phyloP scores from a whole-genome alignment of 176 grass and related monocot genomes.

The Zea mays region Zm-B73-REFERENCE-NAM-5.0 NC_050099.1:227931501-227932000 shows the following conservation, averaged over 20 bases:
- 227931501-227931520: constrained; percentile 51
- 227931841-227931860: constrained; percentile 71
- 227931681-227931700: constrained; percentile 3
- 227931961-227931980: constrained; percentile 39
- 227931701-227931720: constrained; percentile 46
- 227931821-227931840: constrained; percentile 88
- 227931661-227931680: constrained; percentile 8
- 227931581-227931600: background rate
- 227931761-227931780: constrained; percentile 68
- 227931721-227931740: constrained; percentile 32
- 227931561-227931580: constrained; percentile 4
- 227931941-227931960: background rate
- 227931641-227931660: constrained; percentile 40
- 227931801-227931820: constrained; percentile 92
- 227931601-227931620: constrained; percentile 25
- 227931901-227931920: constrained; percentile 39
- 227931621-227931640: background rate
- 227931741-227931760: background rate
- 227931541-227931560: constrained; percentile 19
- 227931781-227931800: constrained; percentile 75
- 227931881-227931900: background rate
- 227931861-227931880: constrained; percentile 37
- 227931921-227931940: background rate
- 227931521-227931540: constrained; percentile 11
- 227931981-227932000: constrained; percentile 37